Evolutionary conservation across 2,329 filamentous ascomycete species (phyloP).

Genomic region (Exophiala viscosa): DNA sequence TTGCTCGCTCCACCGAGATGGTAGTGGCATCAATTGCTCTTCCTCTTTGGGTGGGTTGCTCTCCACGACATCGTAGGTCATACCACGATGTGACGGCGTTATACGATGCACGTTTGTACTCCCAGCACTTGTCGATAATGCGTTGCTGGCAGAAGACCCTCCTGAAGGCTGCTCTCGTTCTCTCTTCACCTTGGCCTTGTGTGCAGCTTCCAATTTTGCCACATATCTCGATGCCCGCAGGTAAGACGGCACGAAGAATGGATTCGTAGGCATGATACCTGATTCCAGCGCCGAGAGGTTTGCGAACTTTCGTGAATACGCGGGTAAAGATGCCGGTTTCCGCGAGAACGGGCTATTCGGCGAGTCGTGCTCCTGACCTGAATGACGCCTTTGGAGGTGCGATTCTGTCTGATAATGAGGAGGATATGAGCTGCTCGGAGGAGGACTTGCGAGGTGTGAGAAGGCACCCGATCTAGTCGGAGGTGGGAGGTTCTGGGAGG

Average conservation of each 20-base stretch:
- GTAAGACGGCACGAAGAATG: conserved; percentile 82
- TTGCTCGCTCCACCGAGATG: conserved; percentile 74
- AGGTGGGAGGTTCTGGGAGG: conserved; percentile 38
- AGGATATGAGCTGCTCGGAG: conserved; percentile 34
- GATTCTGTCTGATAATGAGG: conserved; percentile 34
- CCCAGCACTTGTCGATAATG: conserved; percentile 49
- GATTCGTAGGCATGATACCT: conserved; percentile 34
- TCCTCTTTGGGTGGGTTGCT: conserved; percentile 61
- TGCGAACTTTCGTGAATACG: conserved; percentile 48
- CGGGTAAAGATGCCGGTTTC: conserved; percentile 40
- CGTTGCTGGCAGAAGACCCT: conserved; percentile 41
- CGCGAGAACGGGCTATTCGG: conserved; percentile 46
- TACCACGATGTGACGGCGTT: conserved; percentile 66
- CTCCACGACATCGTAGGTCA: conserved; percentile 82
- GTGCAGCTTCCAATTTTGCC: conserved; percentile 66
- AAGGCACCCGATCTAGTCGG: conserved; percentile 39
- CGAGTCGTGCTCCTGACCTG: conserved; percentile 47
- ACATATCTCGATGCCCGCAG: conserved; percentile 74
- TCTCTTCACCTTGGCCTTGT: conserved; percentile 58
- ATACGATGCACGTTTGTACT: conserved; percentile 55
- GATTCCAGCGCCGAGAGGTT: conserved; percentile 30
- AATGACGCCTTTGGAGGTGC: conserved; percentile 34
- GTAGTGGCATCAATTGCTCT: conserved; percentile 65
- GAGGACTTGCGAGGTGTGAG: conserved; percentile 31
- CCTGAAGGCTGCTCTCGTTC: conserved; percentile 48